Evolutionary conservation across 1,284 basidiomycete species (phyloP).

Genomic region (Malassezia yamatoensis): DNA sequence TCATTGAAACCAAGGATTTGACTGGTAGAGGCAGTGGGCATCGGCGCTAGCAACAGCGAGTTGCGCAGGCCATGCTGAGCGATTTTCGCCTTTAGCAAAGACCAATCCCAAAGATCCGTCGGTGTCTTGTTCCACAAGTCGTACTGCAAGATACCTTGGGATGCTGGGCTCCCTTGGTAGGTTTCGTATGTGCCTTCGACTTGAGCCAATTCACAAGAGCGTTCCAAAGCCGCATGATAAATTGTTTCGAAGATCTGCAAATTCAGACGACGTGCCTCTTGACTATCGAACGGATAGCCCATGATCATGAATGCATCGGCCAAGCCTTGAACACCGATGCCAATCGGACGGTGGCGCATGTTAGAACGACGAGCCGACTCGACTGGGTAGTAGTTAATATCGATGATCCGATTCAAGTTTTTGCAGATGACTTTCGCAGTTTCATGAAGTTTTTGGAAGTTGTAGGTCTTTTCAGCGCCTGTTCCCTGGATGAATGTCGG

Average conservation of each 20-base stretch:
- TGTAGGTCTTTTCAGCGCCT: constrained; percentile 51
- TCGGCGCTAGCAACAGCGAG: constrained; percentile 86
- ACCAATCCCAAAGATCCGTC: constrained; percentile 92
- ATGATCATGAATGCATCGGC: constrained; percentile 98
- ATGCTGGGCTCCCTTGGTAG: constrained; percentile 81
- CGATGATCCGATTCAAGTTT: constrained; percentile 91
- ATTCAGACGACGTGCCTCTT: constrained; percentile 77
- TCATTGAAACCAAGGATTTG: constrained; percentile 98
- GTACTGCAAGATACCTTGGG: constrained; percentile 78
- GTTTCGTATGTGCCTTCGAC: constrained; percentile 78
- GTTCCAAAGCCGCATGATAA: constrained; percentile 88
- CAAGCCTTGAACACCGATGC: constrained; percentile 93
- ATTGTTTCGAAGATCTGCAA: constrained; percentile 98
- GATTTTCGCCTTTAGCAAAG: constrained; percentile 74
- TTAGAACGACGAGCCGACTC: constrained; percentile 83
- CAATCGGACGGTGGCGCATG: constrained; percentile 95
- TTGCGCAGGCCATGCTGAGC: constrained; percentile 78
- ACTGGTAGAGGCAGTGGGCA: constrained; percentile 97
- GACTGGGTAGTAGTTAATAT: constrained; percentile 84
- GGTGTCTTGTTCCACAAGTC: constrained; percentile 93
- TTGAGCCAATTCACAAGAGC: constrained; percentile 78
- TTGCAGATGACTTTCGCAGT: constrained; percentile 61
- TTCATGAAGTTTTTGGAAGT: constrained; percentile 90
- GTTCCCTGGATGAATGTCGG: constrained; percentile 54
- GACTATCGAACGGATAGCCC: constrained; percentile 87